Percentiles rank a stretch among this genome's conserved stretches.
phyloP scores from a whole-genome alignment of 176 grass and related monocot species.

The Stipa capillata region DNA sequence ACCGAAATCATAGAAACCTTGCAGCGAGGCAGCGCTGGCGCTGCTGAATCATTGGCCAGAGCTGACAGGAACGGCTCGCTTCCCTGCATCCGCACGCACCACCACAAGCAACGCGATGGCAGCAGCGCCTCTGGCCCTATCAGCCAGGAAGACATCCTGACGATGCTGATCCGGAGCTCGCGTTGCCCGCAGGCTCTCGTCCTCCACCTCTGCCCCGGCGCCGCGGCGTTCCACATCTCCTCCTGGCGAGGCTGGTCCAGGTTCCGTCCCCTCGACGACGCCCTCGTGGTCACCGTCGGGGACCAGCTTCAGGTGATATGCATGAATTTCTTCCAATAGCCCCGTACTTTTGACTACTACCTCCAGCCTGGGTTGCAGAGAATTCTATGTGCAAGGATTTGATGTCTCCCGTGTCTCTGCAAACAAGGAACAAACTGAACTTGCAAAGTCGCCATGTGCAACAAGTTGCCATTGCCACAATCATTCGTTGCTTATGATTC shows the following conservation, averaged over 20 bases:
- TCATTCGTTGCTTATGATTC: not conserved
- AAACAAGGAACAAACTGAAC: not conserved
- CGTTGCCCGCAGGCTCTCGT: conserved; percentile 29
- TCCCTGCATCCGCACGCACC: conserved; percentile 42
- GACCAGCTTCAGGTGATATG: conserved; percentile 51
- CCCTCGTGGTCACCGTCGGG: conserved; percentile 51
- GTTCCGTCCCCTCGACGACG: conserved; percentile 32
- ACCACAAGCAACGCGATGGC: not conserved
- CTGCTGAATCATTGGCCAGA: not conserved
- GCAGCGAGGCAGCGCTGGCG: not conserved
- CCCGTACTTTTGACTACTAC: not conserved
- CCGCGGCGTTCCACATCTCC: conserved; percentile 38
- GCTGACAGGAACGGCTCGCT: not conserved
- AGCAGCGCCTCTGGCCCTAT: not conserved
- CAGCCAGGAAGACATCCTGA: conserved; percentile 33
- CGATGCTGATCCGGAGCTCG: conserved; percentile 37
- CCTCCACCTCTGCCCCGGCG: conserved; percentile 38
- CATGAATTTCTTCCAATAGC: not conserved
- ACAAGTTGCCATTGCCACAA: not conserved
- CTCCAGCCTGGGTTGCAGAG: not conserved
- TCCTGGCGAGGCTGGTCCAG: conserved; percentile 45
- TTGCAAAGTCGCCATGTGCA: not conserved
- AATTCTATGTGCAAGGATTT: not conserved
- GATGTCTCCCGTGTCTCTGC: not conserved
- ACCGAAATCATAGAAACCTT: conserved; percentile 2